Base-by-base conservation (phyloP, 2,329 filamentous ascomycete species). In the Fusarium pseudograminearum region DNA sequence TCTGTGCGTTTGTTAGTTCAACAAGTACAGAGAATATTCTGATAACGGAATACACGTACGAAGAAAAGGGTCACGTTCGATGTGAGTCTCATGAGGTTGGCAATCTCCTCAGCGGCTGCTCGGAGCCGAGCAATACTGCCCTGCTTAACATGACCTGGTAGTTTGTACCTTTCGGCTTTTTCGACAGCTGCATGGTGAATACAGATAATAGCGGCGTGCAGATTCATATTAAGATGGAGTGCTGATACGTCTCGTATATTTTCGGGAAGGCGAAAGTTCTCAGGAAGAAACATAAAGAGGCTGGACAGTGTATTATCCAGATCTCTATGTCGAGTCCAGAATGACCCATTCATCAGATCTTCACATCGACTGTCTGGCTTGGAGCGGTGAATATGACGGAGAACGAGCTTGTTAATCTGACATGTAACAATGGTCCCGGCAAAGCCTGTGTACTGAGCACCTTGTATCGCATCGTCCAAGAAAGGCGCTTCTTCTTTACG, bases 151-250 rank as follows among this genome's bases (percentile, higher is more conserved):
- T 85, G 84, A 2, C 85, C 82, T 0, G 90, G 85, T 55, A 97
- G 80, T 4, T 87, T 85, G 75, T 94, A 85, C 74, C 90, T 90
- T 57, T 94, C 91, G 1, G 91, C 91, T 76, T 92, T 94, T 79
- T 94, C 93, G 11, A 96, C 90, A 3, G 94, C 94, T 2, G 93
- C 92, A 78, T 97, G 93, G 75, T 98, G 94, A 7, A 98, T 83
- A 77, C 93, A 97, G 55, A 98, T 97, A 11, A 92, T 88, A 2
- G 93, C 91, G 1, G 94, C 93, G 75, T 98, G 94, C 4, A 98
- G 87, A 75, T 93, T 94, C 83, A 98, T 91, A 69, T 97, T 97
- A 52, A 90, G 85, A 76, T 97, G 94, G 1, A 97, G 86, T 9
- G 93, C 89, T 46, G 92, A 90, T 1, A 91, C 85, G 71, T 97